A percentile compares a stretch with the other conserved stretches of the same genome.
These are phyloP conservation scores for Umbelopsis sp. DNA, from an alignment of 371 early-diverging fungal genomes.

Conservation along the genomic window DNA sequence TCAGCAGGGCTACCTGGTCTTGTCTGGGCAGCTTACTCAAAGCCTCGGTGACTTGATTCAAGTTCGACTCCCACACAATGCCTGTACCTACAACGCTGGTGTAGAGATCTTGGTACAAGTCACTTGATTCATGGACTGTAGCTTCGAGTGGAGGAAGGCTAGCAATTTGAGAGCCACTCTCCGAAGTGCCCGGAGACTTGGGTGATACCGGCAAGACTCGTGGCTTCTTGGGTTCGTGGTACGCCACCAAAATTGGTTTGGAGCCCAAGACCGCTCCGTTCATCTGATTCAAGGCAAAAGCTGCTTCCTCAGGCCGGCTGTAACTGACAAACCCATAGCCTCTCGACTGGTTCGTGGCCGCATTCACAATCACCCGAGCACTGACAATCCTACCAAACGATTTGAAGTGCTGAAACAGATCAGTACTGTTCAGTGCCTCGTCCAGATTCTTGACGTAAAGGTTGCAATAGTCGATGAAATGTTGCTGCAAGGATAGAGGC, in stretches of 20 bases:
- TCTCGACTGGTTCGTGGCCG: conserved; percentile 2
- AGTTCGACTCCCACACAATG: conserved; percentile 9
- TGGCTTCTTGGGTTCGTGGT: conserved; percentile 10
- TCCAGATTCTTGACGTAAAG: conserved; percentile 11
- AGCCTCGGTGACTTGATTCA: neutral
- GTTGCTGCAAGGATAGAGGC: neutral
- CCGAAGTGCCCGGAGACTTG: neutral
- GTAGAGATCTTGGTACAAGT: conserved; percentile 4
- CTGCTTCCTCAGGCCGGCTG: conserved; percentile 12
- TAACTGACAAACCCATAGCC: conserved; percentile 15
- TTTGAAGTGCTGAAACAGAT: conserved; percentile 8
- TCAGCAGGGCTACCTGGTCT: neutral
- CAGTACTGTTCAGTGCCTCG: neutral
- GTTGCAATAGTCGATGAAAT: conserved; percentile 19
- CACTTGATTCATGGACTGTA: neutral
- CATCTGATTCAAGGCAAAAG: conserved; percentile 11
- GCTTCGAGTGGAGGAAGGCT: neutral
- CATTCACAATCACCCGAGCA: conserved; percentile 9
- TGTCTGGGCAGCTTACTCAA: neutral
- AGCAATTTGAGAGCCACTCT: neutral
- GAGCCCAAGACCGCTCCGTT: neutral
- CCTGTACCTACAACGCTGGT: neutral
- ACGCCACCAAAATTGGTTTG: conserved; percentile 4
- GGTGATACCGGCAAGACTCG: conserved; percentile 1
- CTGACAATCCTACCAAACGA: neutral